Percentiles rank a stretch among this genome's conserved stretches.
phyloP scores from a whole-genome alignment of 768 basidiomycete genomes.

The Scleroderma citrinum region DNA sequence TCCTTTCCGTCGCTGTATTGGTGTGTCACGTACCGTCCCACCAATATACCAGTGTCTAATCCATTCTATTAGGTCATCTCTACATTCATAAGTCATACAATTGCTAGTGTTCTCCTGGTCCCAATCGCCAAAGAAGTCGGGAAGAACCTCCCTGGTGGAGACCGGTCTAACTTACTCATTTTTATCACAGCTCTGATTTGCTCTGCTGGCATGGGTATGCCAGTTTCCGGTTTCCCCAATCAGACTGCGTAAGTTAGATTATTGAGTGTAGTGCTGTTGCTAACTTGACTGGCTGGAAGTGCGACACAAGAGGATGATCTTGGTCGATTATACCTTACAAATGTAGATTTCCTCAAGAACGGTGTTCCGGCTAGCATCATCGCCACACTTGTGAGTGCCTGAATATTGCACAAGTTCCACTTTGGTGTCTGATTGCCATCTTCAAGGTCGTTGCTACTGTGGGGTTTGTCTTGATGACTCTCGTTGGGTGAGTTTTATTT shows the following conservation, averaged over 20 bases:
- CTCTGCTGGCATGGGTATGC: slow-evolving; percentile 96
- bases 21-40: slow-evolving; percentile 33
- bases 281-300: slow-evolving; percentile 31
- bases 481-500: slow-evolving; percentile 52
- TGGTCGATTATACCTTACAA: slow-evolving; percentile 79
- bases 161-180: slow-evolving; percentile 78
- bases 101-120: slow-evolving; percentile 93
- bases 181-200: slow-evolving; percentile 92
- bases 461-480: slow-evolving; percentile 72
- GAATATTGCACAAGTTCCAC: background rate
- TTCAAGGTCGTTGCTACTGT: slow-evolving; percentile 76
- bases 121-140: slow-evolving; percentile 94
- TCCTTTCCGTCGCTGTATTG: slow-evolving; percentile 64
- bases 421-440: background rate
- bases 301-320: slow-evolving; percentile 94
- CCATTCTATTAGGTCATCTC: slow-evolving; percentile 57
- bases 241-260: slow-evolving; percentile 76
- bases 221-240: slow-evolving; percentile 98
- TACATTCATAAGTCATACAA: slow-evolving; percentile 97
- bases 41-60: background rate
- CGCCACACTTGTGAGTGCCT: slow-evolving; percentile 61
- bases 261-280: background rate
- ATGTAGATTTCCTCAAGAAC: slow-evolving; percentile 88
- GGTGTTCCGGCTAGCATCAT: slow-evolving; percentile 93
- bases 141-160: slow-evolving; percentile 50